Evolutionary conservation across 2,329 filamentous ascomycete species (phyloP).

Genomic region (Pyrenochaeta sp.): DNA sequence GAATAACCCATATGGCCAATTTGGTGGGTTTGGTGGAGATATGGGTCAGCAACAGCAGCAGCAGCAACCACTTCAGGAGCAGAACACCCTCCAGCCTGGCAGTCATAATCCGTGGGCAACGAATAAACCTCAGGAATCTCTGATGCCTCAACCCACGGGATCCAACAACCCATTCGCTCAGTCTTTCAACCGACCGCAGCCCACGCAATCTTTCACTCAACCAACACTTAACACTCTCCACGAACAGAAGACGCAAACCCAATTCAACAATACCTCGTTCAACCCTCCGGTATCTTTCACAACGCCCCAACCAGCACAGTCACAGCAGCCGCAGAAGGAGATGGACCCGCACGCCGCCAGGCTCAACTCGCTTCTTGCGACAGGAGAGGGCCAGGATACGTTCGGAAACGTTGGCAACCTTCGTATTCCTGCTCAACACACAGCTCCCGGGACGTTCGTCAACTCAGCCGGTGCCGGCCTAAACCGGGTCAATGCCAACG

Average conservation of each 20-base stretch:
- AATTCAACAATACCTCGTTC: conserved; percentile 64
- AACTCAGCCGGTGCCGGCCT: conserved; percentile 91
- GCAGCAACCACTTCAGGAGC: conserved; percentile 62
- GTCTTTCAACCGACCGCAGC: conserved; percentile 68
- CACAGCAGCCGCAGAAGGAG: conserved; percentile 43
- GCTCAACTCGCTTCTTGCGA: conserved; percentile 85
- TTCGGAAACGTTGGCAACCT: conserved; percentile 97
- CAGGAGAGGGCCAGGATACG: conserved; percentile 93
- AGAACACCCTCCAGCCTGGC: conserved; percentile 74
- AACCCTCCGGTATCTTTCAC: conserved; percentile 58
- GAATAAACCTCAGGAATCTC: conserved; percentile 66
- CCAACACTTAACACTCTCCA: conserved; percentile 78
- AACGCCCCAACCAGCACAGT: conserved; percentile 50
- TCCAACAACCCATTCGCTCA: conserved; percentile 97
- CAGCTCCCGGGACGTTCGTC: conserved; percentile 93
- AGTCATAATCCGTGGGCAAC: conserved; percentile 93
- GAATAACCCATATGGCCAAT: conserved; percentile 51
- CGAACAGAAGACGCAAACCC: conserved; percentile 81
- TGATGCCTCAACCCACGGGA: conserved; percentile 87
- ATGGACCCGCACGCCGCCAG: conserved; percentile 70
- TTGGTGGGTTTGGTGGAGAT: conserved; percentile 41
- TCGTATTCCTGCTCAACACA: conserved; percentile 95
- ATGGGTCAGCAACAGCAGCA: conserved; percentile 46
- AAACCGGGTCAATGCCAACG: conserved; percentile 71
- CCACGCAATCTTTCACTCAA: conserved; percentile 66